phyloP scores from a whole-genome alignment of 2,329 filamentous ascomycete species.

The Pyrenophora teres region DNA sequence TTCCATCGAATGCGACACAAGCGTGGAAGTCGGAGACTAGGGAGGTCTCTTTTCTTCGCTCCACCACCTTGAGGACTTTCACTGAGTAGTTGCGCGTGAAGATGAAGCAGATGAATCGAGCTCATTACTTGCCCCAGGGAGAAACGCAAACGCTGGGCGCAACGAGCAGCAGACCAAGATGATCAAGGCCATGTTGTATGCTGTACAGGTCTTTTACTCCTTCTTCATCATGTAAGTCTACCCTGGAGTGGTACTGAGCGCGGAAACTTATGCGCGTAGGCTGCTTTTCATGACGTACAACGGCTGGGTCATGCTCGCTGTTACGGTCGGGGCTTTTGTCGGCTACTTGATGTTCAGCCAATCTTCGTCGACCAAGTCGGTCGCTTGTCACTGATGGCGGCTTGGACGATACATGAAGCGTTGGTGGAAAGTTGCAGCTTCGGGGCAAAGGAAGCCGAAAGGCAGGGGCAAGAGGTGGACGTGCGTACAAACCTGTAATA shows the following conservation, averaged over 20 bases:
- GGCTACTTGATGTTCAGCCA: conserved; percentile 81
- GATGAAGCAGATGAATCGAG: conserved; percentile 56
- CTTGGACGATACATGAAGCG: too few species aligned
- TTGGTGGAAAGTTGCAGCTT: too few species aligned
- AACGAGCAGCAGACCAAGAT: conserved; percentile 72
- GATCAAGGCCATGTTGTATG: conserved; percentile 83
- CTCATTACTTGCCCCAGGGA: conserved; percentile 78
- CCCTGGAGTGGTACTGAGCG: neutral
- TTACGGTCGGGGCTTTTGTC: conserved; percentile 84
- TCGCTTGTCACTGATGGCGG: conserved; percentile 76
- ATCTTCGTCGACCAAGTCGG: conserved; percentile 76
- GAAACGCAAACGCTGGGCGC: conserved; percentile 55
- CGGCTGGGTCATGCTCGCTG: conserved; percentile 93
- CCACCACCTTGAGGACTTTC: conserved; percentile 23
- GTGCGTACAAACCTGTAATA: conserved; percentile 7
- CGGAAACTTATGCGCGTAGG: conserved; percentile 59
- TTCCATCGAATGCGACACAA: neutral
- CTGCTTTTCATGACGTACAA: conserved; percentile 99
- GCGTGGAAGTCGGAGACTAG: conserved; percentile 10
- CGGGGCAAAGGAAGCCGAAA: neutral
- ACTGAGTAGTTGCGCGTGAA: conserved; percentile 37
- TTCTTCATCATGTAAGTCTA: conserved; percentile 98
- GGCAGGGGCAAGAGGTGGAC: neutral
- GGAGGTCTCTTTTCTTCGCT: conserved; percentile 10
- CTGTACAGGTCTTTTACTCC: conserved; percentile 93